Conservation (phyloP, 257 asterid species). For the Oldenlandia corymbosa region DNA sequence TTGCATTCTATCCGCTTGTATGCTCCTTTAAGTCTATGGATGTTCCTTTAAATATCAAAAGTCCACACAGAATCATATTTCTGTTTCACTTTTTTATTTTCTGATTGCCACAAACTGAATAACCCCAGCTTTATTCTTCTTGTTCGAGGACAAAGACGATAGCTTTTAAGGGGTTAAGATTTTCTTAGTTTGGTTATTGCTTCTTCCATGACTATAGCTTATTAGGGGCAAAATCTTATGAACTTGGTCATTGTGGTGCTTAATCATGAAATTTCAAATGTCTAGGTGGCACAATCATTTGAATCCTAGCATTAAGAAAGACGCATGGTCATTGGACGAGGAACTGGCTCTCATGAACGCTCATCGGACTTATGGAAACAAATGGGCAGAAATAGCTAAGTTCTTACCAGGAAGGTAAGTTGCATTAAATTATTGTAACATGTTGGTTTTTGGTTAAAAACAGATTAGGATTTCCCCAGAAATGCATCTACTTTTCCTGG, state of each 20-base stretch:
- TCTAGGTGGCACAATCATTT: constrained; percentile 99
- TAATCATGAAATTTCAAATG: neutral
- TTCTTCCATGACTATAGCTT: too few relatives aligned
- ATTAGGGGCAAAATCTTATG: too few relatives aligned
- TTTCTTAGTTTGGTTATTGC: neutral
- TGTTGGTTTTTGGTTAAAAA: neutral
- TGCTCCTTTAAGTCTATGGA: neutral
- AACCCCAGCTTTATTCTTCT: neutral
- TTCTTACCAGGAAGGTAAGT: constrained; percentile 92
- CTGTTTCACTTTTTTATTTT: neutral
- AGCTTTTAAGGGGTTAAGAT: too few relatives aligned
- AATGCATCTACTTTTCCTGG: neutral
- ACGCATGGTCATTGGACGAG: constrained; percentile 96
- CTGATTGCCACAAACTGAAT: neutral
- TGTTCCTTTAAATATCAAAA: neutral
- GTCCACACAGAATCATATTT: neutral
- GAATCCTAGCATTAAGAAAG: constrained; percentile 91
- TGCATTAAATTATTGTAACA: neutral
- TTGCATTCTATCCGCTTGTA: neutral
- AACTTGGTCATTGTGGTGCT: neutral
- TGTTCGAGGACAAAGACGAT: too few relatives aligned
- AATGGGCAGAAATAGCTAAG: constrained; percentile 99
- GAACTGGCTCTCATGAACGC: constrained; percentile 81
- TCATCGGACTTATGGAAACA: constrained; percentile 80
- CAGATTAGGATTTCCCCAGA: neutral